Conservation (phyloP, 768 basidiomycete species). For the Lactarius sanguifluus region DNA sequence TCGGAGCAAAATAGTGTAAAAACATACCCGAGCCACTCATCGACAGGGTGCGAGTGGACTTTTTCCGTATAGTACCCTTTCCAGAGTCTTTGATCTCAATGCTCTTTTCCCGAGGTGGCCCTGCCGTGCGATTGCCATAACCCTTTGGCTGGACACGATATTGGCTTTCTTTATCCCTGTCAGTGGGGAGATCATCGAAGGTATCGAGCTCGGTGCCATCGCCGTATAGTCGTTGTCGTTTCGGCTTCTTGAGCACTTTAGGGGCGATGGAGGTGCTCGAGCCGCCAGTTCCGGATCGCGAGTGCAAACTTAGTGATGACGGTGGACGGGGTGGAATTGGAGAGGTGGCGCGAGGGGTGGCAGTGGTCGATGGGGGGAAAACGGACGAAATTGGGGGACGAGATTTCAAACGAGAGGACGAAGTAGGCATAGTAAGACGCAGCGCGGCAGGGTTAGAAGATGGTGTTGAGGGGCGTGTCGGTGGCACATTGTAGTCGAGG, state of each 20-base stretch:
- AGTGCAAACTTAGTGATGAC: slow-evolving; percentile 51
- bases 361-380: slow-evolving; percentile 50
- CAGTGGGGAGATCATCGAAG: slow-evolving; percentile 84
- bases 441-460: slow-evolving; percentile 75
- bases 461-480: slow-evolving; percentile 76
- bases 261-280: slow-evolving; percentile 48
- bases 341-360: slow-evolving; percentile 52
- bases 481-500: slow-evolving; percentile 67
- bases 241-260: slow-evolving; percentile 72
- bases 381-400: slow-evolving; percentile 76
- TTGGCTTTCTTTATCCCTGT: slow-evolving; percentile 75
- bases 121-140: slow-evolving; percentile 60
- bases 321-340: slow-evolving; percentile 58
- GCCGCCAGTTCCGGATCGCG: slow-evolving; percentile 35
- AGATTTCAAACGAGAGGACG: slow-evolving; percentile 64
- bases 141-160: slow-evolving; percentile 77
- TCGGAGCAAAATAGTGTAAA: slow-evolving; percentile 31
- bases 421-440: slow-evolving; percentile 86
- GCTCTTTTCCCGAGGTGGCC: slow-evolving; percentile 47
- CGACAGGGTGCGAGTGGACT: slow-evolving; percentile 49
- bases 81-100: slow-evolving; percentile 44
- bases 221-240: slow-evolving; percentile 73
- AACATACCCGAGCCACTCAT: slow-evolving; percentile 38
- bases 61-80: slow-evolving; percentile 59
- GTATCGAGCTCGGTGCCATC: slow-evolving; percentile 89